phyloP scores from a whole-genome alignment of 2,329 filamentous ascomycete species.

The Helminthosporium solani region DNA sequence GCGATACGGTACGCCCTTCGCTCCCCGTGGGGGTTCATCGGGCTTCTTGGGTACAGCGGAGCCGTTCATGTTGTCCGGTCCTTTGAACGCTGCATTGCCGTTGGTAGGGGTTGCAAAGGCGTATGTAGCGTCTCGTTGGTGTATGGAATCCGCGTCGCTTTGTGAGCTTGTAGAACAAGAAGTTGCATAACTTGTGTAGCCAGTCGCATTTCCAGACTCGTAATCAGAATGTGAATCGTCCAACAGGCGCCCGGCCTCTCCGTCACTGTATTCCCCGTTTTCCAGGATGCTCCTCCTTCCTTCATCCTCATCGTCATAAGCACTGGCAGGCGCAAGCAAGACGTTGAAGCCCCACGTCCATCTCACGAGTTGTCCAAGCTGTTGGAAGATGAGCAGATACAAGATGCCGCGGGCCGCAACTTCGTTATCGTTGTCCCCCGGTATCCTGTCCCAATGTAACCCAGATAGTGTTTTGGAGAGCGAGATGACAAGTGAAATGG shows the following conservation, averaged over 20 bases:
- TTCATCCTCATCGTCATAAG: slow-evolving; percentile 64
- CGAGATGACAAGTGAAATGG: slow-evolving; percentile 92
- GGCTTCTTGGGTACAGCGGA: slow-evolving; percentile 52
- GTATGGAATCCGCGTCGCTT: slow-evolving; percentile 31
- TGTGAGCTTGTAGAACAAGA: slow-evolving; percentile 29
- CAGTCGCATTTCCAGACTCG: slow-evolving; percentile 48
- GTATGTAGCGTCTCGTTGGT: slow-evolving; percentile 32
- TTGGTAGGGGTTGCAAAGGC: slow-evolving; percentile 49
- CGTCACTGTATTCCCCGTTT: slow-evolving; percentile 57
- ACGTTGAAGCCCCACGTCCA: slow-evolving; percentile 99
- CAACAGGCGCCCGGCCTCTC: slow-evolving; percentile 45
- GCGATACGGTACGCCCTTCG: slow-evolving; percentile 38
- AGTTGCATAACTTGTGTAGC: slow-evolving; percentile 37
- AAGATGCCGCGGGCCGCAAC: slow-evolving; percentile 91
- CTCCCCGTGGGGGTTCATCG: slow-evolving; percentile 31
- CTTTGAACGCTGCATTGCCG: slow-evolving; percentile 47
- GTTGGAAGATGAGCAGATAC: slow-evolving; percentile 95
- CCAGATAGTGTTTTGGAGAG: slow-evolving; percentile 89
- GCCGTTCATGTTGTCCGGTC: slow-evolving; percentile 44
- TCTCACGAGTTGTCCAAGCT: slow-evolving; percentile 88
- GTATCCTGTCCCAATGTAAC: slow-evolving; percentile 88
- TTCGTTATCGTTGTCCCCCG: slow-evolving; percentile 91
- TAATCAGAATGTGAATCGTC: slow-evolving; percentile 48
- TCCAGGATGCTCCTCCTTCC: slow-evolving; percentile 45
- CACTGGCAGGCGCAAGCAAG: slow-evolving; percentile 79